These are phyloP conservation scores for Lentinula edodes DNA, from an alignment of 768 basidiomycete genomes.

Conservation along the genomic window DNA sequence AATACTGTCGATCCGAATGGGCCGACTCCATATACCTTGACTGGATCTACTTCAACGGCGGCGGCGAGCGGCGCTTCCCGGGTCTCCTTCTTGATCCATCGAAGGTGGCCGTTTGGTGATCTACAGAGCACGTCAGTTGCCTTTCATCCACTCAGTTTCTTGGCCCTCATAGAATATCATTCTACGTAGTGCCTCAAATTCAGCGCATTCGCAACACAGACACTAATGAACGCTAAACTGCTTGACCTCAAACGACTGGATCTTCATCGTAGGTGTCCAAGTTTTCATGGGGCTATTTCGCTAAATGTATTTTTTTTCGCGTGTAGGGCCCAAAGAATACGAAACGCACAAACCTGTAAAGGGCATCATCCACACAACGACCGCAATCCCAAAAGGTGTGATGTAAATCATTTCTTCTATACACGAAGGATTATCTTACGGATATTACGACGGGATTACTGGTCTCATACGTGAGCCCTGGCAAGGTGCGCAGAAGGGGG, in stretches of 20 bases:
- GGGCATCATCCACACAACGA: conserved; percentile 40
- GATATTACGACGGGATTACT: conserved; percentile 31
- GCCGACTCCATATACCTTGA: conserved; percentile 6
- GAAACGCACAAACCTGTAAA: conserved; percentile 31
- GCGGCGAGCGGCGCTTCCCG: not conserved
- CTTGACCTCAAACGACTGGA: conserved; percentile 39
- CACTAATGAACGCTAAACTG: conserved; percentile 37
- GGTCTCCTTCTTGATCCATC: conserved; percentile 32
- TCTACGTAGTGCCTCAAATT: conserved; percentile 38
- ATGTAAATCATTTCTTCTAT: conserved; percentile 34
- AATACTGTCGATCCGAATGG: not conserved
- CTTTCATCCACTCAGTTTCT: not conserved
- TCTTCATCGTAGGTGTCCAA: conserved; percentile 37
- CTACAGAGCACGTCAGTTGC: conserved; percentile 34
- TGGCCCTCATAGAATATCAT: not conserved
- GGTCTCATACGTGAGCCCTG: conserved; percentile 26
- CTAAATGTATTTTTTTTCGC: not conserved
- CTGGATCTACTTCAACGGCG: not conserved
- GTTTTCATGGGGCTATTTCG: not conserved
- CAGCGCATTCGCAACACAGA: conserved; percentile 49
- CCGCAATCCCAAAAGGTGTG: conserved; percentile 44
- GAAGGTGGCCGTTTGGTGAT: conserved; percentile 56
- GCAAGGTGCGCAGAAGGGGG: conserved; percentile 30
- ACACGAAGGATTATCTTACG: conserved; percentile 37
- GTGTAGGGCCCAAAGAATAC: conserved; percentile 37